Base-by-base conservation (phyloP, 305 asterid genomes). In the Plantago coronopus region DNA sequence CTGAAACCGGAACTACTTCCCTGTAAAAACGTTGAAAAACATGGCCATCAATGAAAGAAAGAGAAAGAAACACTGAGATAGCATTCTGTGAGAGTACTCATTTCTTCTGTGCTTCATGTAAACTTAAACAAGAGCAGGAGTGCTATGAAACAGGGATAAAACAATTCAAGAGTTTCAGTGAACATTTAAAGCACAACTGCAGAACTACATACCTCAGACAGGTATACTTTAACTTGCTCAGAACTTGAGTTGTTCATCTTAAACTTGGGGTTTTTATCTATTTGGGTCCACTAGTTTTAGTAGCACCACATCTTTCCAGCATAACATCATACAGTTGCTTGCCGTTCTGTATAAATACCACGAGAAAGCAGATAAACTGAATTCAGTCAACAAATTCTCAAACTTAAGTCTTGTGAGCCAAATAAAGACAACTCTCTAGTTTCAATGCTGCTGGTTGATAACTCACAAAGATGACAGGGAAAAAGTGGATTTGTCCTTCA, bases 401-500 rank as follows among this genome's bases (percentile, higher is more conserved):
- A 73, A 7, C 22, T 18, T 56, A 12, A 12, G 43, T 53, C 64
- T 27, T 49, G 61, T 63, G 72, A 74, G 23, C 53, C 49, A 72
- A 70, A 44, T 45, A 62, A 34, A 27, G 66, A 54, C 65, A 51
- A 18, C 46, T 17, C 34, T 59, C 66, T 61, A 66, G 66, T 66
- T 61, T 48, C 62, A 63, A 43, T 51, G 72, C 44, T 49, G 48
- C 40, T 20, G 42, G 13, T 6, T 2, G 31, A 60, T 54, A n/a
- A 65, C 93, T 88, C 71, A 87, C 98, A 74, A 91, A 91, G 17
- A 75, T 88, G 59, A 83, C 80, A 37, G 84, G 97, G 74, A 82
- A 86, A 67, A 89, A 86, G 76, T 91, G 95, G 54, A 91, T 67
- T 71, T 89, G 96, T 60, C 95, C 95, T 72, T 93, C 95, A 3